Evolutionary conservation across 1,284 basidiomycete genomes (phyloP).

Genomic region (Malassezia arunalokei): DNA sequence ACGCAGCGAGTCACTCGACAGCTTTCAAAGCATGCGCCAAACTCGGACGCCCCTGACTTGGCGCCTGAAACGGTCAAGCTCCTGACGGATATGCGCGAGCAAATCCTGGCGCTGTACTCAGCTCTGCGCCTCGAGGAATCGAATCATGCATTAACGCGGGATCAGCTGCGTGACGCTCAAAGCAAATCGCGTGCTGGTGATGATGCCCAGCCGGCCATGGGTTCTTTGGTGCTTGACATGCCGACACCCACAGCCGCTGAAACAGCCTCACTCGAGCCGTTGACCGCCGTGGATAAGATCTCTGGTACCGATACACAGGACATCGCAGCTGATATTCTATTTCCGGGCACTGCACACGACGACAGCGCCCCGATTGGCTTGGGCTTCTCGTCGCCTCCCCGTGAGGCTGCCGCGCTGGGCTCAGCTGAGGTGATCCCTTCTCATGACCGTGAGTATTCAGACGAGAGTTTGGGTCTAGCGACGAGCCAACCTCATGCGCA

Average conservation of each 20-base stretch:
- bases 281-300: neutral
- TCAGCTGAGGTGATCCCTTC: neutral
- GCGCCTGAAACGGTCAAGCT: slow-evolving; percentile 35
- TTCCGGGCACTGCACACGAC: neutral
- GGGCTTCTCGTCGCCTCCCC: neutral
- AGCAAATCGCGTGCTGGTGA: neutral
- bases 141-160: slow-evolving; percentile 26
- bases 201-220: neutral
- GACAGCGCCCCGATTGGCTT: slow-evolving; percentile 1
- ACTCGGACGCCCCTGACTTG: slow-evolving; percentile 10
- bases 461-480: neutral
- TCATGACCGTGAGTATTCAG: neutral
- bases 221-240: neutral
- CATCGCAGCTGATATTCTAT: slow-evolving; percentile 8
- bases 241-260: neutral
- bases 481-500: neutral
- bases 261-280: neutral
- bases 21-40: slow-evolving; percentile 12
- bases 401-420: neutral
- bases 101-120: slow-evolving; percentile 42
- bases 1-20: slow-evolving; percentile 21
- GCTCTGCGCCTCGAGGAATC: slow-evolving; percentile 40
- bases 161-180: slow-evolving; percentile 12
- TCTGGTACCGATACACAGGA: neutral
- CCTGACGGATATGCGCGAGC: slow-evolving; percentile 43